Evolutionary conservation across 1,139 yeast species (phyloP).

Genomic region (Zygotorulaspora mrakii): DNA sequence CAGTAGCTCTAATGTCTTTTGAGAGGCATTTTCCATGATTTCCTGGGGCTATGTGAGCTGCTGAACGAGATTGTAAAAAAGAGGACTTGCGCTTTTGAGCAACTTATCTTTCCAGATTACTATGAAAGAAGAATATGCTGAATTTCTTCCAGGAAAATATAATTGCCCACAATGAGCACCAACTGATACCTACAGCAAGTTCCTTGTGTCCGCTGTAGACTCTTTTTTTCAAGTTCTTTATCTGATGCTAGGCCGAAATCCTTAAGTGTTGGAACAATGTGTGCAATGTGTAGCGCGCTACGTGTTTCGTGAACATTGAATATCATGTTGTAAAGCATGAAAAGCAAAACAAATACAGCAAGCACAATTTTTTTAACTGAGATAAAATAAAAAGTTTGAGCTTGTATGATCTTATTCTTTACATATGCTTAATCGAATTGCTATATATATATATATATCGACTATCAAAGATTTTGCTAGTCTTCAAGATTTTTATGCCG

Average conservation of each 20-base stretch:
- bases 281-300: no score
- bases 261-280: not conserved
- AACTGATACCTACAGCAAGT: not conserved
- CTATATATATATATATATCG: slow-evolving; percentile 1
- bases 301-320: slow-evolving; percentile 1
- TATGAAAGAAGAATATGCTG: not conserved
- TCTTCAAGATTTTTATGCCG: not conserved
- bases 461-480: not conserved
- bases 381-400: no score
- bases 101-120: no score
- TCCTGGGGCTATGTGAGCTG: not conserved
- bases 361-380: no score
- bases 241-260: not conserved
- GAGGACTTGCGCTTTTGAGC: no score
- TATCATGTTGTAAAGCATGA: not conserved
- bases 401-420: no score
- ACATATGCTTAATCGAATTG: no score
- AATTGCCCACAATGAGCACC: no score
- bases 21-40: slow-evolving; percentile 9
- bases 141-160: not conserved
- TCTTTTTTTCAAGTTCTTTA: not conserved
- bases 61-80: no score
- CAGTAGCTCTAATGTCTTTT: slow-evolving; percentile 29
- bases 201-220: not conserved
- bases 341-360: no score